A percentile compares a stretch with the other conserved stretches of the same genome.
These are phyloP conservation scores for Lachnellula subtilissima DNA, from an alignment of 2,329 filamentous ascomycete species.

Conservation along the genomic window DNA sequence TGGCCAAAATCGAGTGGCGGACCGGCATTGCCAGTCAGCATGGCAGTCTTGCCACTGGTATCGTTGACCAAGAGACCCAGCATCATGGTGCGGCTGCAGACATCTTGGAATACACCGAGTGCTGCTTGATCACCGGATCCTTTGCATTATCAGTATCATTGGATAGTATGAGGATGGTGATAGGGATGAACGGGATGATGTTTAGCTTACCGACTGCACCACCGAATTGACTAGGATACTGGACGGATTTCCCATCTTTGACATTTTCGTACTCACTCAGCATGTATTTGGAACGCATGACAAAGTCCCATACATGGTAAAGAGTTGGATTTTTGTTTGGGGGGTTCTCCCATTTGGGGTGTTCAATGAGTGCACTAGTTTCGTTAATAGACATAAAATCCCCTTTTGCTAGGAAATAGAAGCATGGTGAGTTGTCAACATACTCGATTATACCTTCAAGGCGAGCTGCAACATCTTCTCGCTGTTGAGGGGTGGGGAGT, in stretches of 20 bases:
- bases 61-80: slow-evolving; percentile 20
- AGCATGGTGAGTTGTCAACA: not conserved
- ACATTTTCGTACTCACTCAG: slow-evolving; percentile 39
- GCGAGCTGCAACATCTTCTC: slow-evolving; percentile 1
- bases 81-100: slow-evolving; percentile 20
- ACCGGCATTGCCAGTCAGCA: slow-evolving; percentile 14
- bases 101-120: slow-evolving; percentile 17
- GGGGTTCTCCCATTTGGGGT: slow-evolving; percentile 16
- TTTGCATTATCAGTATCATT: not conserved
- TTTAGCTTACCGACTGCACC: slow-evolving; percentile 9
- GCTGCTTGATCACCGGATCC: slow-evolving; percentile 18
- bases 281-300: slow-evolving; percentile 38
- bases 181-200: not conserved
- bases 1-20: slow-evolving; percentile 16
- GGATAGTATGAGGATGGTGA: not conserved
- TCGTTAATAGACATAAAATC: not conserved
- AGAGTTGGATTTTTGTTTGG: slow-evolving; percentile 32
- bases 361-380: slow-evolving; percentile 16
- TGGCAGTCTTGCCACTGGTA: slow-evolving; percentile 15
- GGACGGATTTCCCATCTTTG: slow-evolving; percentile 30
- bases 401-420: not conserved
- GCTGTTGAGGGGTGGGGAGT: slow-evolving; percentile 7
- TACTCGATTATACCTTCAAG: slow-evolving; percentile 10
- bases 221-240: slow-evolving; percentile 35
- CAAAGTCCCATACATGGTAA: slow-evolving; percentile 40